Percentiles rank a stretch among this genome's conserved stretches.
These are phyloP conservation scores for Huntiella moniliformis DNA, from an alignment of 2,329 filamentous ascomycete genomes.

Conservation along the genomic window DNA sequence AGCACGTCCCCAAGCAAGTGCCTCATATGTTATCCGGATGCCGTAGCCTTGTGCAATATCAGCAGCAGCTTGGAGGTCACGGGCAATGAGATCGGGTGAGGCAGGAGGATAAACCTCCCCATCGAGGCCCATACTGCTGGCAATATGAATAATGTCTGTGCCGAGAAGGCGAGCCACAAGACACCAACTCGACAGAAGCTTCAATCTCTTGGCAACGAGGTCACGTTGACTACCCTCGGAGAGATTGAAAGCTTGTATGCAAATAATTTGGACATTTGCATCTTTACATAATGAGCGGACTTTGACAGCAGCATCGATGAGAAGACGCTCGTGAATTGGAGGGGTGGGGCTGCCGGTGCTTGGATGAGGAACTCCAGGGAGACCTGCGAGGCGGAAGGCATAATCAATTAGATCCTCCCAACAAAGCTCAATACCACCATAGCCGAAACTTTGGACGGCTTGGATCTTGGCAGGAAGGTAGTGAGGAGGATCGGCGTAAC, in stretches of 20 bases:
- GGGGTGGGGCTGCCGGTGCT: neutral
- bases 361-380: neutral
- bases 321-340: constrained; percentile 25
- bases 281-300: constrained; percentile 38
- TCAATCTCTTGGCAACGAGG: constrained; percentile 36
- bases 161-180: constrained; percentile 40
- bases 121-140: constrained; percentile 46
- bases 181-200: constrained; percentile 53
- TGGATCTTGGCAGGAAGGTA: constrained; percentile 50
- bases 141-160: constrained; percentile 58
- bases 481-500: constrained; percentile 47
- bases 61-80: constrained; percentile 45
- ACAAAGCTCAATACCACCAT: constrained; percentile 57
- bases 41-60: constrained; percentile 42
- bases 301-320: constrained; percentile 32
- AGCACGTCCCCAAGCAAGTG: constrained; percentile 52
- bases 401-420: constrained; percentile 51
- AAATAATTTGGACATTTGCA: constrained; percentile 39
- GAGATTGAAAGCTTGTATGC: constrained; percentile 59
- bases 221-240: constrained; percentile 52
- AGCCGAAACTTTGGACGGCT: constrained; percentile 31
- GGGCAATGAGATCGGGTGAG: constrained; percentile 35
- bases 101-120: constrained; percentile 19
- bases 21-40: constrained; percentile 56
- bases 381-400: too few species aligned